These are phyloP conservation scores for Huiozyma sinensis DNA, from an alignment of 805 yeast genomes.

Conservation along the genomic window DNA sequence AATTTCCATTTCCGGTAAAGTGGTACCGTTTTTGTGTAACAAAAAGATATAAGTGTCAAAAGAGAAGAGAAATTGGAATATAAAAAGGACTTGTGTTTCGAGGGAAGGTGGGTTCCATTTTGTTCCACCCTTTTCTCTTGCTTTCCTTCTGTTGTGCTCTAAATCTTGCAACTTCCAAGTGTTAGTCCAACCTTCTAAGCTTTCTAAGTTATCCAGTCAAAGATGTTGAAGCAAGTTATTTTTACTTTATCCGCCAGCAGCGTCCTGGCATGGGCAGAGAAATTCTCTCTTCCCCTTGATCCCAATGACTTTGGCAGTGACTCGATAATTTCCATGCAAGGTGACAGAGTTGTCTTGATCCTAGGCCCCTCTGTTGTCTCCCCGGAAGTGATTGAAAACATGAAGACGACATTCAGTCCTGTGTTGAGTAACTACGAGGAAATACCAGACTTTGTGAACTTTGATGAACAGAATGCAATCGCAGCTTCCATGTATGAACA, in stretches of 20 bases:
- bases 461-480: conserved; percentile 9
- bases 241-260: conserved; percentile 1
- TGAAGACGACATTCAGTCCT: conserved; percentile 17
- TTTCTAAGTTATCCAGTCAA: no score
- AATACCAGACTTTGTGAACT: conserved; percentile 20
- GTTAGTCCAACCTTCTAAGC: no score
- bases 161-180: not conserved
- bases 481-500: no score
- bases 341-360: no score
- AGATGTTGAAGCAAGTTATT: conserved; percentile 8
- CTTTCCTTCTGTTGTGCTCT: not conserved
- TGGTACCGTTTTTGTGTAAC: conserved; percentile 1
- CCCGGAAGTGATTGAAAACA: conserved; percentile 13
- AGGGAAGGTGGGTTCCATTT: not conserved
- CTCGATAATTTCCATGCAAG: conserved; percentile 2
- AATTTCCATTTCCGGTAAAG: not conserved
- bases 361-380: conserved; percentile 3
- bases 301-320: conserved; percentile 17
- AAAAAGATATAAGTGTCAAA: not conserved
- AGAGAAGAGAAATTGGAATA: not conserved
- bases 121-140: no score
- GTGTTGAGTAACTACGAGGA: conserved; percentile 21
- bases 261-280: conserved; percentile 2
- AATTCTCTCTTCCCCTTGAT: conserved; percentile 6
- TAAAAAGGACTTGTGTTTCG: not conserved